These are phyloP conservation scores for Athelia sp. DNA, from an alignment of 1,284 basidiomycete species.

Conservation along the genomic window DNA sequence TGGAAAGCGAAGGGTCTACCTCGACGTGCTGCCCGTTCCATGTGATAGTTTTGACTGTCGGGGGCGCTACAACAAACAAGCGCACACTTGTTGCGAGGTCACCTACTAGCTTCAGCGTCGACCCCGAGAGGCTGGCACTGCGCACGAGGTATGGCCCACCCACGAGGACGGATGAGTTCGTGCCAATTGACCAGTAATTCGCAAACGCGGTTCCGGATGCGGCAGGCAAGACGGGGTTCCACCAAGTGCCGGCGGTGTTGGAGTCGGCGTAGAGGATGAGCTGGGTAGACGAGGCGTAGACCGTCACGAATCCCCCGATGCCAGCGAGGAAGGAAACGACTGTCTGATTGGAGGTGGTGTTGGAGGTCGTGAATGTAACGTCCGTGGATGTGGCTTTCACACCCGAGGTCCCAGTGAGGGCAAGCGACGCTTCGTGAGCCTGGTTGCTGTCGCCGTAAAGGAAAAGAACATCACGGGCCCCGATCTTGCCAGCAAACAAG, in stretches of 20 bases:
- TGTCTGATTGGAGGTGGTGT: conserved; percentile 14
- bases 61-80: conserved; percentile 50
- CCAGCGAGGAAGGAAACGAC: conserved; percentile 49
- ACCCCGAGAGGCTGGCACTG: conserved; percentile 33
- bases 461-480: conserved; percentile 62
- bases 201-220: conserved; percentile 7
- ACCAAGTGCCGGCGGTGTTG: conserved; percentile 53
- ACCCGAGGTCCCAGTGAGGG: conserved; percentile 39
- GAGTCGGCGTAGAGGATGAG: conserved; percentile 65
- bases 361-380: conserved; percentile 24
- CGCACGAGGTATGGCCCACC: conserved; percentile 57
- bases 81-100: conserved; percentile 40
- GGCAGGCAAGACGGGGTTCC: conserved; percentile 40
- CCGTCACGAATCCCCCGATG: conserved; percentile 49
- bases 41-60: conserved; percentile 42
- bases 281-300: conserved; percentile 62
- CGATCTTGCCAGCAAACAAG: conserved; percentile 64
- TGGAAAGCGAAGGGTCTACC: conserved; percentile 29
- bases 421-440: conserved; percentile 54
- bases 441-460: conserved; percentile 57
- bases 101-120: conserved; percentile 36
- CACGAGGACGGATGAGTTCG: conserved; percentile 47
- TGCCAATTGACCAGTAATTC: conserved; percentile 46
- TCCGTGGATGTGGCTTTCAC: conserved; percentile 24
- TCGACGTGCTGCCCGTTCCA: conserved; percentile 64